Conservation (phyloP, 78 protist genomes). For the Pigoraptor vietnamica region DNA sequence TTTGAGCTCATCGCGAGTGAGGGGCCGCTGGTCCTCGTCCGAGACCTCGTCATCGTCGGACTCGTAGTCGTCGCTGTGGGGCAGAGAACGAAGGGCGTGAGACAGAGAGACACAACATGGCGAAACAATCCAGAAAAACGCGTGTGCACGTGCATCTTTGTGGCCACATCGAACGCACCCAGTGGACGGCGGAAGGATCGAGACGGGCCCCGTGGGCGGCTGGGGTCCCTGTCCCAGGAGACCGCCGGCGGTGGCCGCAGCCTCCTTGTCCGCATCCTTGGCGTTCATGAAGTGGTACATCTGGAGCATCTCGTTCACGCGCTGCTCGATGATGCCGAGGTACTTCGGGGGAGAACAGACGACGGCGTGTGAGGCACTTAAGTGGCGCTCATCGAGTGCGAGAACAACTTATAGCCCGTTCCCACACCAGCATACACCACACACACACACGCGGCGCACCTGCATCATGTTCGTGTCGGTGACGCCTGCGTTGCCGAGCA, state of each 20-base stretch:
- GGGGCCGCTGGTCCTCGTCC: neutral
- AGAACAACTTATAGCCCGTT: no score
- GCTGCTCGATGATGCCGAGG: neutral
- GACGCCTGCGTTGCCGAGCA: constrained; percentile 32
- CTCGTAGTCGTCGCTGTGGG: neutral
- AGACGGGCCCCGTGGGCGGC: neutral
- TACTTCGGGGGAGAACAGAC: no score
- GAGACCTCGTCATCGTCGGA: neutral
- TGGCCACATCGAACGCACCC: no score
- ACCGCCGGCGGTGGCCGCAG: neutral
- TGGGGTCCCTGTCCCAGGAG: neutral
- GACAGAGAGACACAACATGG: no score
- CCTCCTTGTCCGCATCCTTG: neutral
- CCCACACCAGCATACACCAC: no score
- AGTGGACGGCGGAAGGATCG: neutral
- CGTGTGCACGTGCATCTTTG: no score
- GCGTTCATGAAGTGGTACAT: neutral
- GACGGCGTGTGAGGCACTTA: no score
- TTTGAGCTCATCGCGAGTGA: neutral
- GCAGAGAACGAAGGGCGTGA: no score
- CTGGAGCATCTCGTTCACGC: neutral
- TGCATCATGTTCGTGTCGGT: constrained; percentile 39
- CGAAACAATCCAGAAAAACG: no score
- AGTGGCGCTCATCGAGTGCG: no score
- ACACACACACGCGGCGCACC: neutral